These are phyloP conservation scores for Parasitella parasitica DNA, from an alignment of 371 early-diverging fungal genomes.

Conservation along the genomic window DNA sequence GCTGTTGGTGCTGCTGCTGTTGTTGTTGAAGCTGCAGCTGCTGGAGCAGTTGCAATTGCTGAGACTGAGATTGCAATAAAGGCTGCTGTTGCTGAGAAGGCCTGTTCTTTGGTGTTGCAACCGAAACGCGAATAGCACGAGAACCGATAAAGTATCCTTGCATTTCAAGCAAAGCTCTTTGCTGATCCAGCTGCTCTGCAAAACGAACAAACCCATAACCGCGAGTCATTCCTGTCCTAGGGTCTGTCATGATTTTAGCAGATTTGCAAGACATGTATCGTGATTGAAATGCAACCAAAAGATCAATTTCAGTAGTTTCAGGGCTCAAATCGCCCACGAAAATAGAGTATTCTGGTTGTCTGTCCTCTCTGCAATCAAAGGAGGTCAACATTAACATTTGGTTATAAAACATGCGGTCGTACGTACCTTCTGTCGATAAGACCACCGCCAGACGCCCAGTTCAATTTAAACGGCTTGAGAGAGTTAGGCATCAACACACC, in stretches of 20 bases:
- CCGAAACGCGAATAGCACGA: constrained; percentile 80
- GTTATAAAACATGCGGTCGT: neutral
- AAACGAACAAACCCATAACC: constrained; percentile 86
- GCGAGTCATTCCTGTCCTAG: constrained; percentile 65
- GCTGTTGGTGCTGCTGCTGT: neutral
- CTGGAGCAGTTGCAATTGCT: neutral
- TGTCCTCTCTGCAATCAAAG: constrained; percentile 29
- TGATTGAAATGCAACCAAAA: constrained; percentile 53
- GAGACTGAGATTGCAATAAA: neutral
- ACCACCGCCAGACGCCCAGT: constrained; percentile 84
- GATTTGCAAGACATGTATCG: constrained; percentile 67
- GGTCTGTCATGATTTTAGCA: constrained; percentile 80
- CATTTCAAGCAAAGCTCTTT: constrained; percentile 75
- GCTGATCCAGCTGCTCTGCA: constrained; percentile 63
- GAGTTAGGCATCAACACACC: constrained; percentile 77
- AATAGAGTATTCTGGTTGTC: constrained; percentile 68
- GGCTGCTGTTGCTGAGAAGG: constrained; percentile 20
- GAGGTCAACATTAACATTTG: neutral
- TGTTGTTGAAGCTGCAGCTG: constrained; percentile 5
- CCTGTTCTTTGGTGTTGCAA: constrained; percentile 77
- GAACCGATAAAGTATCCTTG: constrained; percentile 64
- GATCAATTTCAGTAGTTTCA: constrained; percentile 64
- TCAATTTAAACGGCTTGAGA: constrained; percentile 75
- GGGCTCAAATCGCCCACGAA: constrained; percentile 81
- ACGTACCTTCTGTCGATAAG: constrained; percentile 36